Evolutionary conservation across 331 rosid genomes (phyloP).

Genomic region (Dryas integrifolia): DNA sequence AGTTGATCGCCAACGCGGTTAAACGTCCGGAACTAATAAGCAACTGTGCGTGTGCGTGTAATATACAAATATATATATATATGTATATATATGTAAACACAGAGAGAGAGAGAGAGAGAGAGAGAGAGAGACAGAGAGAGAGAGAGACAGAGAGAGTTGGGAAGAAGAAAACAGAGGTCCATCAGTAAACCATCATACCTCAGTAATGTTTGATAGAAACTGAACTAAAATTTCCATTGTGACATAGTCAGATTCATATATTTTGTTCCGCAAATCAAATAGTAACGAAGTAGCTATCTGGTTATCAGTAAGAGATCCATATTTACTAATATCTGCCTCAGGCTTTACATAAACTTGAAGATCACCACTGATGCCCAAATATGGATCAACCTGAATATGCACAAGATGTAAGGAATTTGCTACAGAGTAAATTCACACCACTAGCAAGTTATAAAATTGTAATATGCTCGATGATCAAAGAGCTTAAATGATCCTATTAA

Average conservation of each 20-base stretch:
- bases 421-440: neutral
- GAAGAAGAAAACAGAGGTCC: neutral
- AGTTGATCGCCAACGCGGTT: no score
- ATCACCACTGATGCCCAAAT: constrained; percentile 70
- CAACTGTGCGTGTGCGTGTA: neutral
- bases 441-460: neutral
- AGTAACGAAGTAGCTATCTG: constrained; percentile 57
- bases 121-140: neutral
- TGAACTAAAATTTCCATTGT: constrained; percentile 57
- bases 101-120: neutral
- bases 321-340: constrained; percentile 53
- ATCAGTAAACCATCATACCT: constrained; percentile 46
- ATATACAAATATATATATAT: no score
- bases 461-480: neutral
- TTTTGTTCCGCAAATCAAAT: constrained; percentile 53
- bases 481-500: neutral
- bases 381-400: constrained; percentile 73
- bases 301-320: constrained; percentile 66
- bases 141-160: neutral
- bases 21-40: no score
- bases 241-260: constrained; percentile 45
- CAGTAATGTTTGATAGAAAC: constrained; percentile 52
- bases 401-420: constrained; percentile 10
- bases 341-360: constrained; percentile 70
- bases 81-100: no score